Conservation (phyloP, 768 basidiomycete species). For the Calvatia gigantea region DNA sequence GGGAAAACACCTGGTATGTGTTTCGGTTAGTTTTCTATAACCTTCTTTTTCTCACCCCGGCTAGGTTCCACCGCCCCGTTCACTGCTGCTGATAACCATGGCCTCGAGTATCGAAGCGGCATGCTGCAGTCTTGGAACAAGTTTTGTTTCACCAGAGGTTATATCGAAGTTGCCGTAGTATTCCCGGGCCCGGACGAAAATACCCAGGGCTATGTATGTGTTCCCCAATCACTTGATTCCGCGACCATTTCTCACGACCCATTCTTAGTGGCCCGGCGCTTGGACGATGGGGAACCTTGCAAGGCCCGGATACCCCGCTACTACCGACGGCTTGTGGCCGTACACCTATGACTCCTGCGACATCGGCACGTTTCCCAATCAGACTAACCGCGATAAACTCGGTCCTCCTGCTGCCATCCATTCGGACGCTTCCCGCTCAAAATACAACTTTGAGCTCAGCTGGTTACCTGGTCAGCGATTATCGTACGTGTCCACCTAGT, state of each 20-base stretch:
- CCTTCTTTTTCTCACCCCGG: background rate
- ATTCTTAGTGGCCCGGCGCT: constrained; percentile 72
- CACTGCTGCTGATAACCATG: constrained; percentile 47
- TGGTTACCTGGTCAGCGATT: constrained; percentile 78
- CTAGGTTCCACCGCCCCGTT: constrained; percentile 44
- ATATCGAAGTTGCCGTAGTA: constrained; percentile 64
- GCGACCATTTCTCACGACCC: background rate
- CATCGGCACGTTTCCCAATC: constrained; percentile 75
- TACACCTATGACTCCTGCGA: constrained; percentile 76
- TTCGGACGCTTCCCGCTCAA: constrained; percentile 40
- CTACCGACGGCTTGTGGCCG: constrained; percentile 82
- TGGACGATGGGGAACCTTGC: constrained; percentile 92
- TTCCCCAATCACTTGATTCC: background rate
- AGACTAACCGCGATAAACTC: constrained; percentile 46
- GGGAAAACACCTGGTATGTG: constrained; percentile 29
- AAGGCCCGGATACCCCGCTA: constrained; percentile 74
- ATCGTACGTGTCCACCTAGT: constrained; percentile 43
- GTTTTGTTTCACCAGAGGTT: constrained; percentile 80
- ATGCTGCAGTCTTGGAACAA: constrained; percentile 93
- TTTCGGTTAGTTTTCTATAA: background rate
- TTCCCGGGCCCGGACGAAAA: constrained; percentile 57
- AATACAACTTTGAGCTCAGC: constrained; percentile 61
- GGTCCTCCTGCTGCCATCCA: constrained; percentile 62
- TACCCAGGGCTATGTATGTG: constrained; percentile 47
- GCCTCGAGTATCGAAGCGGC: constrained; percentile 60